These are phyloP conservation scores for Yamadazyma sp. DNA, from an alignment of 805 yeast species.

Conservation along the genomic window DNA sequence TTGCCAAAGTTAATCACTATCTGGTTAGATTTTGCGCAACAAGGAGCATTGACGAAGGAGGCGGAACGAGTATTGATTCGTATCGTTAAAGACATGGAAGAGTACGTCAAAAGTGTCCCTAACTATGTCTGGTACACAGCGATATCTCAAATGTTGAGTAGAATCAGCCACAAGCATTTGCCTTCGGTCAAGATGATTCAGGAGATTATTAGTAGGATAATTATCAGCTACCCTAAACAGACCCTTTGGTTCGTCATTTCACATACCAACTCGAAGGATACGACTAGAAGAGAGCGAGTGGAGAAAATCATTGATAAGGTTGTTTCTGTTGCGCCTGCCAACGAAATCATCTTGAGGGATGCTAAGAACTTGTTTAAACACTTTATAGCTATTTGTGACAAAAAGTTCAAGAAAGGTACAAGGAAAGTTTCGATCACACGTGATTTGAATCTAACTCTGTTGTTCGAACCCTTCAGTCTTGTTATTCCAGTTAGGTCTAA, in stretches of 20 bases:
- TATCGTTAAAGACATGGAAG: slow-evolving; percentile 50
- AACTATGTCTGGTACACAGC: slow-evolving; percentile 73
- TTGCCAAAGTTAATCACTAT: slow-evolving; percentile 86
- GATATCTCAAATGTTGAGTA: slow-evolving; percentile 79
- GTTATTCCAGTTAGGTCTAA: slow-evolving; percentile 76
- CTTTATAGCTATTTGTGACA: slow-evolving; percentile 44
- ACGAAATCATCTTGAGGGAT: slow-evolving; percentile 18
- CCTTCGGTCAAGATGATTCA: slow-evolving; percentile 56
- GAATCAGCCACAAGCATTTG: slow-evolving; percentile 64
- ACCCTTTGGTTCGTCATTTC: slow-evolving; percentile 84
- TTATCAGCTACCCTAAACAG: slow-evolving; percentile 71
- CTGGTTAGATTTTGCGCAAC: slow-evolving; percentile 78
- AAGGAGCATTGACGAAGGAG: slow-evolving; percentile 23
- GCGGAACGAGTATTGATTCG: slow-evolving; percentile 39
- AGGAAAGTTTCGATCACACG: slow-evolving; percentile 36
- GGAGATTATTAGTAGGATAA: slow-evolving; percentile 56
- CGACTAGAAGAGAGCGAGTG: slow-evolving; percentile 28
- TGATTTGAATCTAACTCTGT: slow-evolving; percentile 39
- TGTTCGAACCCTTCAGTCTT: slow-evolving; percentile 38
- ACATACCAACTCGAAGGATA: slow-evolving; percentile 57
- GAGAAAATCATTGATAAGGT: slow-evolving; percentile 19
- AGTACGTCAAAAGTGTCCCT: slow-evolving; percentile 47
- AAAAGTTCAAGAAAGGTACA: slow-evolving; percentile 34
- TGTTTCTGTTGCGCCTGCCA: background rate
- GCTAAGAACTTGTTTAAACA: slow-evolving; percentile 29